Base-by-base conservation (phyloP, 257 asterid species). In the Misopates orontium region DNA sequence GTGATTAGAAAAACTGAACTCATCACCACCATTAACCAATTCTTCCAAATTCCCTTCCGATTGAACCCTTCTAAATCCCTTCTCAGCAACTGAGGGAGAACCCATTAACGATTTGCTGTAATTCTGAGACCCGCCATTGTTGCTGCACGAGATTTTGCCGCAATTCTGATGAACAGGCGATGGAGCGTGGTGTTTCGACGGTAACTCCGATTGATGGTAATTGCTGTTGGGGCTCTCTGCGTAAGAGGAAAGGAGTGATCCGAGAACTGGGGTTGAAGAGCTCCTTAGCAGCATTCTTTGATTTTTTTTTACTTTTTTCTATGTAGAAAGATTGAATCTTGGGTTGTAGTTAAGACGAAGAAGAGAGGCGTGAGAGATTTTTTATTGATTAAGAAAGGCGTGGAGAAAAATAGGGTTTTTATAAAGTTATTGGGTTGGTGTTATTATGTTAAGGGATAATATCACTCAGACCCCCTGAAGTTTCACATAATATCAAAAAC, bases 181-280 rank as follows among this genome's bases (percentile, higher is more conserved):
- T 9, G 87, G 81, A 14, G 80, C 70, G 44, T 79, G 77, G 61
- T 5, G 85, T 47, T 75, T 71, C 40, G 73, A 21, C 71, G 32
- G 82, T 22, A 68, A 23, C 47, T 87, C 95, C 25, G 78, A 53
- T 48, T 75, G 79, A 31, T 66, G 81, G 61, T 62, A 42, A 50
- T 64, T 73, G 79, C 62, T 74, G 54, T 52, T 74, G 20, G 93
- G 85, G 69, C 83, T 83, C 8, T 91, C 95, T 14, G 92, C 50
- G 67, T 80, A 32, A 22, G 85, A 73, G 21, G 87, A 77, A 21
- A 84, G 77, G 52, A 85, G 82, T 16, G 97, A 88, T 73, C 93
- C 88, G 31, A 91, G 96, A 59, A 88, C 72, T n/a, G 98, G 95
- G 0, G 98, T 88, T 10, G 96, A 91, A 44, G 98, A 84, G 79